Evolutionary conservation across 305 asterid species (phyloP).

Genomic region (Caryopteris hybrid): DNA sequence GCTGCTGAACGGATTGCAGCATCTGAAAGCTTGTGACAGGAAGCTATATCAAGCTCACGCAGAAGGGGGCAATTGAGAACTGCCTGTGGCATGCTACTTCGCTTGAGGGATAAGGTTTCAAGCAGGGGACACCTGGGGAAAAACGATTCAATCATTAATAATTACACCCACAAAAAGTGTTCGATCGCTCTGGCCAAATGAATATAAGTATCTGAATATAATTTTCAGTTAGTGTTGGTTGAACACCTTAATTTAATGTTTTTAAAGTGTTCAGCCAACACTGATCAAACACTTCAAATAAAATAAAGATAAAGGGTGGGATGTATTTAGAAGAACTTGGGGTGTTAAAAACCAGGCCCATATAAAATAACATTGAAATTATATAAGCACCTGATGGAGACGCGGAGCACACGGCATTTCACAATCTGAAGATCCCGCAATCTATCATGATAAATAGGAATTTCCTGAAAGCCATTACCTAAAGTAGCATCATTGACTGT

Average conservation of each 20-base stretch:
- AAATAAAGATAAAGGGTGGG: background rate
- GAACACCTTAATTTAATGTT: too few relatives aligned
- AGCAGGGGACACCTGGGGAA: constrained; percentile 79
- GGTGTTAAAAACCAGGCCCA: too few relatives aligned
- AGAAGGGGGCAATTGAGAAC: constrained; percentile 82
- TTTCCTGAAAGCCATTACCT: constrained; percentile 93
- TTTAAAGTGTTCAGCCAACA: too few relatives aligned
- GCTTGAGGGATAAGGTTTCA: constrained; percentile 87
- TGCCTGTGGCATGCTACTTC: constrained; percentile 97
- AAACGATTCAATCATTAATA: too few relatives aligned
- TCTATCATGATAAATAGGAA: constrained; percentile 64
- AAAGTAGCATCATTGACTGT: constrained; percentile 79
- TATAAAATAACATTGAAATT: background rate
- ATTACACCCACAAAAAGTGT: too few relatives aligned
- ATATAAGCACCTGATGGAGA: constrained; percentile 71
- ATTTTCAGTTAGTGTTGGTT: too few relatives aligned
- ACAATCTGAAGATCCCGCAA: constrained; percentile 78
- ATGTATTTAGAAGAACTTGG: too few relatives aligned
- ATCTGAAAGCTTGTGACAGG: constrained; percentile 98
- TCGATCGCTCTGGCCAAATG: too few relatives aligned
- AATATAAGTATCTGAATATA: too few relatives aligned
- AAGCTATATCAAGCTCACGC: constrained; percentile 86
- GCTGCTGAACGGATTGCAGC: constrained; percentile 97
- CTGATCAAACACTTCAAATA: background rate
- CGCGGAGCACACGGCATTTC: constrained; percentile 90